phyloP scores from a whole-genome alignment of 805 yeast genomes.

The Maudiozyma turicensis region DNA sequence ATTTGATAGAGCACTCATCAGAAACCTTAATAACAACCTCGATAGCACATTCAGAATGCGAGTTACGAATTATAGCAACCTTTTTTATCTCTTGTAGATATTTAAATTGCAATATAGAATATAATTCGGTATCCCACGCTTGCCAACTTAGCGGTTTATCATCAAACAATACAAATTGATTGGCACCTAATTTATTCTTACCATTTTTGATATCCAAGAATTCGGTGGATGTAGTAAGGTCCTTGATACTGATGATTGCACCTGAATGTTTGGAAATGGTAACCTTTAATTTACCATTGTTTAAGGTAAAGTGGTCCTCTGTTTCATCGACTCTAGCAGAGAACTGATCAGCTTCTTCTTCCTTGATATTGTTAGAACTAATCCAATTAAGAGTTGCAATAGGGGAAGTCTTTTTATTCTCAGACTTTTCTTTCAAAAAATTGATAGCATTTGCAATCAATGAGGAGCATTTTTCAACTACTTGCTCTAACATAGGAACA shows the following conservation, averaged over 20 bases:
- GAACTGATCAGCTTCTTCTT: background rate
- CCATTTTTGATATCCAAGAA: slow-evolving; percentile 51
- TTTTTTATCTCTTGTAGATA: slow-evolving; percentile 33
- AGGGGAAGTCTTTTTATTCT: background rate
- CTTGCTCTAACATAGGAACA: slow-evolving; percentile 59
- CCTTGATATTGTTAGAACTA: background rate
- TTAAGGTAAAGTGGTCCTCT: slow-evolving; percentile 38
- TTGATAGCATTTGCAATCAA: slow-evolving; percentile 44
- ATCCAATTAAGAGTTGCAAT: slow-evolving; percentile 61
- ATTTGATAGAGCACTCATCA: slow-evolving; percentile 45
- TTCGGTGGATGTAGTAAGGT: slow-evolving; percentile 49
- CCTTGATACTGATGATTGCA: slow-evolving; percentile 53
- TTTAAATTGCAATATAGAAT: slow-evolving; percentile 62
- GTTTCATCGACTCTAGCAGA: slow-evolving; percentile 12
- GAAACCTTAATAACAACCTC: slow-evolving; percentile 54
- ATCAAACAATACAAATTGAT: slow-evolving; percentile 72
- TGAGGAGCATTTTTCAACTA: slow-evolving; percentile 41
- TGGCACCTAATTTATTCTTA: slow-evolving; percentile 55
- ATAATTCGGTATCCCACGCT: slow-evolving; percentile 97
- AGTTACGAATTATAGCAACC: slow-evolving; percentile 30
- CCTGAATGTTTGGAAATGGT: slow-evolving; percentile 47
- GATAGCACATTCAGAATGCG: slow-evolving; percentile 53
- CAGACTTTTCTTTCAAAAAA: slow-evolving; percentile 29
- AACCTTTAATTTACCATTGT: slow-evolving; percentile 55
- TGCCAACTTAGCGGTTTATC: slow-evolving; percentile 88